Evolutionary conservation across 2,329 filamentous ascomycete species (phyloP), one percentile per base, ranked within the genome.

Genomic region (Purpureocillium lavendulum): DNA sequence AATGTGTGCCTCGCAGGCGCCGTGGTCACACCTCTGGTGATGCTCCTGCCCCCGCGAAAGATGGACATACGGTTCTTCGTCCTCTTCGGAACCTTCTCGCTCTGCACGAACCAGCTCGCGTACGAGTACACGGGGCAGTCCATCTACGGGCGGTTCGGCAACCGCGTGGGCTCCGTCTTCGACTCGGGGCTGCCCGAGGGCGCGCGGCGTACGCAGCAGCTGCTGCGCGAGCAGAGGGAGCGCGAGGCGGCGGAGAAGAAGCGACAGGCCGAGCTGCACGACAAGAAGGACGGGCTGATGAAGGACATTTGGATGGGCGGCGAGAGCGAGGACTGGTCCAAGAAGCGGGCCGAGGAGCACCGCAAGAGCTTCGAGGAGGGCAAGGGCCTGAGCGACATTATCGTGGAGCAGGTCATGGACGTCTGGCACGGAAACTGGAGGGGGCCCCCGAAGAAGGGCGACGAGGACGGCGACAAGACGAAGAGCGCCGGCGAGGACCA

Each of bases 281-380:
- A 60, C 41, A 55, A 62, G 49, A 55, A 53, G 33, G 51, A 53
- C 10, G 49, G 57, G 40, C 36, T 58, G 36, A 54, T 75, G 40
- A 60, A 69, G 45, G 65, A 65, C 46, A 55, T 79, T 13, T 80
- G 76, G 77, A 73, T 77, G 68, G 77, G 76, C 28, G 66, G 65
- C 30, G 74, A 77, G 54, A 57, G 57, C n/a, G 64, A 68, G 33
- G 65, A 71, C 46, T 78, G 75, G 75, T 63, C 66, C 53, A 57
- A 67, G 58, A 69, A 70, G 64, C 62, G 74, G 44, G 60, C 66
- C 4, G 64, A 65, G 51, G 65, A 69, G 54, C 72, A 77, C 50
- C 62, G 62, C 43, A 69, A 68, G 56, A 73, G 70, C 41, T 54
- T 79, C 30, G 65, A 71, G 38, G 69, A 75, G 44, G 75, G 75